Evolutionary conservation across 2,329 filamentous ascomycete genomes (phyloP), one percentile per base, ranked within the genome.

Genomic region (Kalmusia sp.): DNA sequence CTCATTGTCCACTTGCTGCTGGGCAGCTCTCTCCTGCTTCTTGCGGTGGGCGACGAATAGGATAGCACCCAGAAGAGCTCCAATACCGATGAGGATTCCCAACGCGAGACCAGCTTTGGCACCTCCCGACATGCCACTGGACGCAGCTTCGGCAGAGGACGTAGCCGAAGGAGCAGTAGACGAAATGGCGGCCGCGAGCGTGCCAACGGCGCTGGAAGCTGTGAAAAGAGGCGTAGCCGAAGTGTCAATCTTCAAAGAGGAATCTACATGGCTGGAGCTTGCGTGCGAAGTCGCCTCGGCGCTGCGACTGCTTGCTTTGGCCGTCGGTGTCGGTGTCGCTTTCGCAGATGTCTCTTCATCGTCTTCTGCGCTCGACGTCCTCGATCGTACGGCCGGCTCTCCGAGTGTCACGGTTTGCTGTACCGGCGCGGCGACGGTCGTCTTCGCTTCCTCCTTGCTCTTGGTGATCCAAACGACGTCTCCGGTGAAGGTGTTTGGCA

Each of bases 61-160:
- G 17, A 90, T 80, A 19, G 90, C 71, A n/a, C 87, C 78, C 25
- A 86, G 84, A 22, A 95, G 71, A 2, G 88, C 74, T 27, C 88
- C 84, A 22, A 96, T 64, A 43, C 84, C 85, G 6, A 88, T 80
- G 27, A 97, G 76, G 41, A 96, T 85, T 67, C 92, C 93, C 69
- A 97, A 87, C 5, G 89, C 91, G 57, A 97, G 84, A 55, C 95
- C 95, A 37, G 92, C 93, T 75, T 92, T 95, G 55, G 77, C 70
- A 51, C 82, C 70, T 46, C 71, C 70, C 41, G 74, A 78, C 75
- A 82, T 76, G 38, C 77, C 78, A 27, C 57, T 64, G 3, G 58
- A 57, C 4, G 64, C 40, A 30, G 64, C 60, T 15, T 55, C 61
- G 11, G 63, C 54, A 21, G 65, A 59, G 7, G 67, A 62, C n/a